Evolutionary conservation across 2,329 filamentous ascomycete species (phyloP).

Genomic region (Aspergillus quadricinctus): DNA sequence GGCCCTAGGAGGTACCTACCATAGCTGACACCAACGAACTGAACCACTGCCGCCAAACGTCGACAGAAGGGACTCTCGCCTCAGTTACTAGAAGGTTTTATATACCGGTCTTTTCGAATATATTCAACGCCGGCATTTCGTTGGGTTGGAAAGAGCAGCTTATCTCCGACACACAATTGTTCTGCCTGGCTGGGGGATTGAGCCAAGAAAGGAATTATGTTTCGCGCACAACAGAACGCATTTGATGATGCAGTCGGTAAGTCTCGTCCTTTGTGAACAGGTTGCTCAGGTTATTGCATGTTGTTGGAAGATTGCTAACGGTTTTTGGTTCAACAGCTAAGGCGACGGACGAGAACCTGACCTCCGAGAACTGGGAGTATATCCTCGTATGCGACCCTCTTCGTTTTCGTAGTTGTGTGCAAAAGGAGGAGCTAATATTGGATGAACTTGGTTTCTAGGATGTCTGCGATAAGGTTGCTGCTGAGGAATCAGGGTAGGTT

Average conservation of each 20-base stretch:
- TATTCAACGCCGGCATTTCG: not conserved
- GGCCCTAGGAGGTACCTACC: not conserved
- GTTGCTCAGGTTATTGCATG: not conserved
- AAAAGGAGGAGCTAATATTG: conserved; percentile 12
- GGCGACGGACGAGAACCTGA: conserved; percentile 97
- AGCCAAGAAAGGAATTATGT: conserved; percentile 41
- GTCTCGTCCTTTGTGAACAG: conserved; percentile 22
- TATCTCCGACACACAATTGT: not conserved
- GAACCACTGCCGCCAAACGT: not conserved
- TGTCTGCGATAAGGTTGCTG: conserved; percentile 57
- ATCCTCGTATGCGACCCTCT: conserved; percentile 49
- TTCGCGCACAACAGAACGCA: conserved; percentile 60
- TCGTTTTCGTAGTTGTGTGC: not conserved
- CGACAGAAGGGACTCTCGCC: not conserved
- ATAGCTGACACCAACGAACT: not conserved
- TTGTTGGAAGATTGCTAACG: conserved; percentile 19
- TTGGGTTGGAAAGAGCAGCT: not conserved
- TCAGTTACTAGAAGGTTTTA: not conserved
- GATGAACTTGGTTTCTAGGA: conserved; percentile 38
- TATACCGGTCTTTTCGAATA: not conserved
- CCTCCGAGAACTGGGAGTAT: conserved; percentile 73
- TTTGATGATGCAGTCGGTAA: conserved; percentile 68
- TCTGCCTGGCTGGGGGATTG: not conserved
- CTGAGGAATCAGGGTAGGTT: conserved; percentile 45
- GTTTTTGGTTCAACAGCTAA: conserved; percentile 50